These are phyloP conservation scores for Acorus gramineus DNA, from an alignment of 106 monocot genomes.

Conservation along the genomic window DNA sequence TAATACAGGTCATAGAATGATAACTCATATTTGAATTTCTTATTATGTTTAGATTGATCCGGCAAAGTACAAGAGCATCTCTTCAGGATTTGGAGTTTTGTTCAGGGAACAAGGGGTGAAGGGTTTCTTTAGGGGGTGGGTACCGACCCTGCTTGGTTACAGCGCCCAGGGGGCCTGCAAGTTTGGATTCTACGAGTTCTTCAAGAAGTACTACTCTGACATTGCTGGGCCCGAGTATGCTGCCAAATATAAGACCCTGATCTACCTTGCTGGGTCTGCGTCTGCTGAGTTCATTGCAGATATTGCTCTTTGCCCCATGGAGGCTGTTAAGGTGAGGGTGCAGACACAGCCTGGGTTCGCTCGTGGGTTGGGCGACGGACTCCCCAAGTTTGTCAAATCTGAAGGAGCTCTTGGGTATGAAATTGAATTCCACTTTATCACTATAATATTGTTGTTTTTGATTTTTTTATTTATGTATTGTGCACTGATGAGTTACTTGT, in stretches of 20 bases:
- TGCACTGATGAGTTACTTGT: background rate
- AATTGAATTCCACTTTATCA: background rate
- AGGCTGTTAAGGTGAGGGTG: slow-evolving; percentile 73
- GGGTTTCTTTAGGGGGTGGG: slow-evolving; percentile 81
- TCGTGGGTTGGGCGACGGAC: slow-evolving; percentile 54
- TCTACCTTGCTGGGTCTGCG: slow-evolving; percentile 68
- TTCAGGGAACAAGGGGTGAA: slow-evolving; percentile 60
- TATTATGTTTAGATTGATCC: slow-evolving; percentile 45
- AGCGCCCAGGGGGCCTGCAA: slow-evolving; percentile 78
- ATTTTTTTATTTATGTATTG: too few species aligned
- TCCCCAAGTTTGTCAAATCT: slow-evolving; percentile 62
- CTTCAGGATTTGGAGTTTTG: slow-evolving; percentile 59
- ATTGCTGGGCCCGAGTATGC: slow-evolving; percentile 65
- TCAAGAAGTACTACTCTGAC: slow-evolving; percentile 75
- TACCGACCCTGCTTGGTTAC: slow-evolving; percentile 64
- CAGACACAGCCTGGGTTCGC: slow-evolving; percentile 77
- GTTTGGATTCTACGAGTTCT: slow-evolving; percentile 78
- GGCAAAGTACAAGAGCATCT: slow-evolving; percentile 55
- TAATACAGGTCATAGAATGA: too few species aligned
- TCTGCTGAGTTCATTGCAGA: slow-evolving; percentile 81
- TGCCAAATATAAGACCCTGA: slow-evolving; percentile 57
- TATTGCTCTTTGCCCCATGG: slow-evolving; percentile 75
- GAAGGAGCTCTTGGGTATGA: slow-evolving; percentile 52
- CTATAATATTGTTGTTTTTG: too few species aligned
- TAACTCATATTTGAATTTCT: too few species aligned